Percentiles rank a stretch among this genome's conserved stretches.
These are phyloP conservation scores for Cordyceps javanica DNA, from an alignment of 2,329 filamentous ascomycete genomes.

Conservation along the genomic window DNA sequence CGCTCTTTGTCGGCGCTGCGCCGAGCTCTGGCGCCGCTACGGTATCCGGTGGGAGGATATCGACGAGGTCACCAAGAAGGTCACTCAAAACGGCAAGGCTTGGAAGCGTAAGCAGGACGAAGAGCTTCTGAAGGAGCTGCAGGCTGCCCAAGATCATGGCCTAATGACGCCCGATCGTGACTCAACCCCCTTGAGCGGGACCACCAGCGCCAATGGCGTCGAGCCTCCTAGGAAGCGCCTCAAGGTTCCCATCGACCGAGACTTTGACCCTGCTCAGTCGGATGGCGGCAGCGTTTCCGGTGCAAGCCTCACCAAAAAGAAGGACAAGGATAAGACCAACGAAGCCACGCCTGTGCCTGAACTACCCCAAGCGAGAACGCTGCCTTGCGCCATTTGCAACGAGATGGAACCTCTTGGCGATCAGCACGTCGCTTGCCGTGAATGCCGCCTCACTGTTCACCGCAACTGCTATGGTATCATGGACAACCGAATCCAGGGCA, in stretches of 20 bases:
- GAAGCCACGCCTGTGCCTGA: slow-evolving; percentile 61
- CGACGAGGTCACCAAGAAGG: slow-evolving; percentile 85
- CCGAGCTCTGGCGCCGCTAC: slow-evolving; percentile 91
- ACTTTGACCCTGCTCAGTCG: slow-evolving; percentile 39
- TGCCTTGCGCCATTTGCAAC: slow-evolving; percentile 82
- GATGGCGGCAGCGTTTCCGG: slow-evolving; percentile 35
- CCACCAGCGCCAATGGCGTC: slow-evolving; percentile 22
- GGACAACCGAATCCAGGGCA: slow-evolving; percentile 61
- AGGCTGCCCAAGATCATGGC: slow-evolving; percentile 56
- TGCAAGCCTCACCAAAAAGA: slow-evolving; percentile 42
- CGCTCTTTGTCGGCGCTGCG: slow-evolving; percentile 84
- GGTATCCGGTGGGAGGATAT: slow-evolving; percentile 92
- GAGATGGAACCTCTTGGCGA: slow-evolving; percentile 66
- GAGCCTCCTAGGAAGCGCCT: slow-evolving; percentile 62
- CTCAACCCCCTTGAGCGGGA: slow-evolving; percentile 30
- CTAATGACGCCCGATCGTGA: slow-evolving; percentile 37
- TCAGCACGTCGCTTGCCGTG: slow-evolving; percentile 70
- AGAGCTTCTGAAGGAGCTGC: slow-evolving; percentile 72
- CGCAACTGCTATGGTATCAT: slow-evolving; percentile 84
- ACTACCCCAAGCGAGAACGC: slow-evolving; percentile 66
- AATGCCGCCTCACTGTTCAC: slow-evolving; percentile 89
- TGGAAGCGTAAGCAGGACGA: slow-evolving; percentile 90
- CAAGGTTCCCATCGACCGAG: slow-evolving; percentile 49
- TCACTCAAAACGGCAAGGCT: slow-evolving; percentile 68
- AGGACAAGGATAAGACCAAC: slow-evolving; percentile 46